These are phyloP conservation scores for Phytophthora palmivora DNA, from an alignment of 352 stramenopile species.

Conservation along the genomic window DNA sequence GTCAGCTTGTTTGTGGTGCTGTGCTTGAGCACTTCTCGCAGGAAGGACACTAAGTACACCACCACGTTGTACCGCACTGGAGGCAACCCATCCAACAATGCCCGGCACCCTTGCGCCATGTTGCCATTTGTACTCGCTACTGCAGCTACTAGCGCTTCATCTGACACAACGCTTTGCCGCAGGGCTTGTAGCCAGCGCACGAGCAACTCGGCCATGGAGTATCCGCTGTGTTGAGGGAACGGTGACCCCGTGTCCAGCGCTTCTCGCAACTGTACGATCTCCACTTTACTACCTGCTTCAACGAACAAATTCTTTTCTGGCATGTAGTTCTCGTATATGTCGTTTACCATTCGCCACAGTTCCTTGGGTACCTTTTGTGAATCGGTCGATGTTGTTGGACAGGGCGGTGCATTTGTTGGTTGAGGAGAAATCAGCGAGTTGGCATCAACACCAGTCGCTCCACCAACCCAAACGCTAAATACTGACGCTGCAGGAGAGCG, in stretches of 20 bases:
- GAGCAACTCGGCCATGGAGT: constrained; percentile 93
- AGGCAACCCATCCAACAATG: constrained; percentile 83
- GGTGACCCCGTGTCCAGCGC: constrained; percentile 92
- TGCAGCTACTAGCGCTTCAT: constrained; percentile 78
- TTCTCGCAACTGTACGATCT: constrained; percentile 84
- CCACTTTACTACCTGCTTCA: constrained; percentile 67
- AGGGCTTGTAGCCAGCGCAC: constrained; percentile 93
- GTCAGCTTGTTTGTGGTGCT: constrained; percentile 66
- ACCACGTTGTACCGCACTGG: constrained; percentile 97
- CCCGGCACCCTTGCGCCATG: constrained; percentile 79
- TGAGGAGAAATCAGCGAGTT: constrained; percentile 27
- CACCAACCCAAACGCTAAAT: constrained; percentile 55
- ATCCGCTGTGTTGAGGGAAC: constrained; percentile 86
- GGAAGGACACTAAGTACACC: constrained; percentile 97
- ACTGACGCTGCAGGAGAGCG: constrained; percentile 41
- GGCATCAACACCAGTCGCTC: constrained; percentile 38
- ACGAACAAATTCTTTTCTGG: constrained; percentile 87
- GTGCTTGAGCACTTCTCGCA: constrained; percentile 93
- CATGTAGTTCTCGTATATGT: constrained; percentile 89
- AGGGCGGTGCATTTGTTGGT: constrained; percentile 50
- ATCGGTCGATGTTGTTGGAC: constrained; percentile 20
- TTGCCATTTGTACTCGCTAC: constrained; percentile 65
- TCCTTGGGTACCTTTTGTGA: constrained; percentile 95
- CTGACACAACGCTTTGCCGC: constrained; percentile 89
- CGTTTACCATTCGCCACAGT: constrained; percentile 98